A percentile compares a stretch with the other conserved stretches of the same genome.
Conservation (phyloP, 768 basidiomycete genomes). For the Plicaturopsis crispa region DNA sequence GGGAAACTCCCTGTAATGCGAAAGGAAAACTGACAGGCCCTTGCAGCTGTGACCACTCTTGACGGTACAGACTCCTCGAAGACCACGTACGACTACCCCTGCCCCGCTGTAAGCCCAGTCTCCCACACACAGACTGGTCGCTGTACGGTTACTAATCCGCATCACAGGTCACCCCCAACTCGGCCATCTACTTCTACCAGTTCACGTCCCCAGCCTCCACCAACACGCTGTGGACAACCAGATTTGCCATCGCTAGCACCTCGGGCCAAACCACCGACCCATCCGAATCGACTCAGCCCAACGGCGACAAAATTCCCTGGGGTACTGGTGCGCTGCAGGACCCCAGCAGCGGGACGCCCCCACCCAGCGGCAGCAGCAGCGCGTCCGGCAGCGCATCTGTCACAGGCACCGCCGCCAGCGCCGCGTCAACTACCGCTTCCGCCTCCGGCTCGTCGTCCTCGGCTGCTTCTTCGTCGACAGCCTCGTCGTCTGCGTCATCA, state of each 20-base stretch:
- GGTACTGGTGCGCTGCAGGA: conserved; percentile 50
- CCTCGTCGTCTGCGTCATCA: not conserved
- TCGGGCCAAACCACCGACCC: conserved; percentile 39
- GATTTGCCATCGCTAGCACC: conserved; percentile 63
- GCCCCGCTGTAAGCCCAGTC: conserved; percentile 50
- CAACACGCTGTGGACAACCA: conserved; percentile 58
- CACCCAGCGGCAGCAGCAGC: conserved; percentile 10
- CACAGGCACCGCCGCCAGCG: conserved; percentile 1
- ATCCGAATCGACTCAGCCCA: conserved; percentile 44
- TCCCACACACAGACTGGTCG: no score
- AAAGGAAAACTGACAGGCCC: conserved; percentile 1
- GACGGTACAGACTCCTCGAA: conserved; percentile 50
- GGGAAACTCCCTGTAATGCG: not conserved
- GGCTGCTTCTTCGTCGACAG: conserved; percentile 3
- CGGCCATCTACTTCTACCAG: conserved; percentile 78
- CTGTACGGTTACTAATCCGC: conserved; percentile 2
- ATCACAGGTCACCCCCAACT: conserved; percentile 51
- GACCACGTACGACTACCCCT: conserved; percentile 47
- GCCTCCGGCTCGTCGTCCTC: conserved; percentile 1
- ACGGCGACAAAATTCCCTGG: conserved; percentile 48
- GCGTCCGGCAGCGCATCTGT: conserved; percentile 6
- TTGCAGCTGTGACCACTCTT: conserved; percentile 51
- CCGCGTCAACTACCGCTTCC: conserved; percentile 5
- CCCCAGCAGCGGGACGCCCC: conserved; percentile 27
- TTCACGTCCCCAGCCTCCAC: conserved; percentile 41